Conservation (phyloP, 2,329 filamentous ascomycete genomes). For the Malbranchea cinnamomea region DNA sequence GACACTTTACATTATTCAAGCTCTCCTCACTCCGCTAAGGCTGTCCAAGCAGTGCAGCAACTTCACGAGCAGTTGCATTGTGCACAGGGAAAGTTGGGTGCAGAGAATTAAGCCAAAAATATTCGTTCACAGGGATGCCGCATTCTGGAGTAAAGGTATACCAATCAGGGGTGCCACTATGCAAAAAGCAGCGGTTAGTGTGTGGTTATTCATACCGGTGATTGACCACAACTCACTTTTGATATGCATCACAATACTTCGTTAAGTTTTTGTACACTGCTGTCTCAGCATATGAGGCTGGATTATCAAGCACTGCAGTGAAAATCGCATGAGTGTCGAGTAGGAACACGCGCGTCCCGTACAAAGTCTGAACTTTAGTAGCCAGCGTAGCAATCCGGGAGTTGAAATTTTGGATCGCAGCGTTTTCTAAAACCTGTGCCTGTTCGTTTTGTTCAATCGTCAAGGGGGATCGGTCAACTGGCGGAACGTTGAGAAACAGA, state of each 20-base stretch:
- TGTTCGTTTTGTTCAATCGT: slow-evolving; percentile 5
- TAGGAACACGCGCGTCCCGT: no score
- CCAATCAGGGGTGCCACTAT: slow-evolving; percentile 3
- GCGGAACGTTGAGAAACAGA: slow-evolving; percentile 40
- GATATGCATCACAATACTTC: slow-evolving; percentile 26
- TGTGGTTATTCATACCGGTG: slow-evolving; percentile 1
- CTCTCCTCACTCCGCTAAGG: no score
- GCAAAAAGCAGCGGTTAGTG: neutral
- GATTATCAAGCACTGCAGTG: slow-evolving; percentile 25
- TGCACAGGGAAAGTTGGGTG: slow-evolving; percentile 34
- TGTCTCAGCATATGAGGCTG: slow-evolving; percentile 24
- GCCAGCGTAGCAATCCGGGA: slow-evolving; percentile 20
- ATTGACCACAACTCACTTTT: slow-evolving; percentile 11
- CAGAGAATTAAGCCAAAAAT: slow-evolving; percentile 33
- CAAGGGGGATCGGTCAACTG: slow-evolving; percentile 11
- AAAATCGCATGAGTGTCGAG: slow-evolving; percentile 29
- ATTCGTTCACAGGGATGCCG: slow-evolving; percentile 28
- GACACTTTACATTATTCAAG: no score
- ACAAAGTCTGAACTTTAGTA: slow-evolving; percentile 17
- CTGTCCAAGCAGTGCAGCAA: slow-evolving; percentile 13
- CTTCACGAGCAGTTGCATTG: slow-evolving; percentile 25
- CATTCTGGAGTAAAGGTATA: slow-evolving; percentile 16
- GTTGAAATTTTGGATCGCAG: slow-evolving; percentile 28
- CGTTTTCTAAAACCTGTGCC: slow-evolving; percentile 8
- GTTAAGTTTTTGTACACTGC: slow-evolving; percentile 27